A percentile compares a stretch with the other conserved stretches of the same genome.
Conservation (phyloP, 2,329 filamentous ascomycete species). For the Xylaria sp. region DNA sequence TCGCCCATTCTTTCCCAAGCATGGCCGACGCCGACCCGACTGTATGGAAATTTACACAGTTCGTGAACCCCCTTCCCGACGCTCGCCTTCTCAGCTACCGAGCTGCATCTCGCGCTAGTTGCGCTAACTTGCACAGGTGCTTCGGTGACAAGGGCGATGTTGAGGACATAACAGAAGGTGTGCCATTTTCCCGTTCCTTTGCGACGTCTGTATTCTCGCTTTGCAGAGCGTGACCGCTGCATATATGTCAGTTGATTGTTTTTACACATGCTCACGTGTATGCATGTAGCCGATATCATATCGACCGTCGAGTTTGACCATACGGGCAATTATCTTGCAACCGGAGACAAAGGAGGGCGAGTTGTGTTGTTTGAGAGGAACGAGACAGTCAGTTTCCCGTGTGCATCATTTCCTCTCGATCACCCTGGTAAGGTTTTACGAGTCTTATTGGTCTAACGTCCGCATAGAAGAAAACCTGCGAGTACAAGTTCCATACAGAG, state of each 20-base stretch:
- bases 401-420: neutral
- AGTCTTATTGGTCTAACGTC: conserved; percentile 33
- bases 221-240: neutral
- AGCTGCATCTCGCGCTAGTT: conserved; percentile 32
- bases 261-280: conserved; percentile 21
- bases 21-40: conserved; percentile 42
- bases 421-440: neutral
- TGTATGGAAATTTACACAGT: conserved; percentile 43
- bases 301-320: conserved; percentile 92
- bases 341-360: conserved; percentile 88
- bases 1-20: conserved; percentile 30
- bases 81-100: conserved; percentile 27
- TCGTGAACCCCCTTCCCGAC: conserved; percentile 21
- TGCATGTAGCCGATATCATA: conserved; percentile 80
- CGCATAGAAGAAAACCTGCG: conserved; percentile 96
- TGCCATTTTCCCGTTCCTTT: conserved; percentile 38
- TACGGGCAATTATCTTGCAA: conserved; percentile 88
- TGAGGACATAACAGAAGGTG: conserved; percentile 97
- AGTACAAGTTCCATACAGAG: conserved; percentile 99
- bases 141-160: conserved; percentile 99
- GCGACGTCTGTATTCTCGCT: neutral
- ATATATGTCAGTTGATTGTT: neutral
- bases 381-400: conserved; percentile 78
- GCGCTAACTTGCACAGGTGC: conserved; percentile 71
- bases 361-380: conserved; percentile 92